phyloP scores from a whole-genome alignment of 768 basidiomycete species.

The Tricholoma flavovirens region DNA sequence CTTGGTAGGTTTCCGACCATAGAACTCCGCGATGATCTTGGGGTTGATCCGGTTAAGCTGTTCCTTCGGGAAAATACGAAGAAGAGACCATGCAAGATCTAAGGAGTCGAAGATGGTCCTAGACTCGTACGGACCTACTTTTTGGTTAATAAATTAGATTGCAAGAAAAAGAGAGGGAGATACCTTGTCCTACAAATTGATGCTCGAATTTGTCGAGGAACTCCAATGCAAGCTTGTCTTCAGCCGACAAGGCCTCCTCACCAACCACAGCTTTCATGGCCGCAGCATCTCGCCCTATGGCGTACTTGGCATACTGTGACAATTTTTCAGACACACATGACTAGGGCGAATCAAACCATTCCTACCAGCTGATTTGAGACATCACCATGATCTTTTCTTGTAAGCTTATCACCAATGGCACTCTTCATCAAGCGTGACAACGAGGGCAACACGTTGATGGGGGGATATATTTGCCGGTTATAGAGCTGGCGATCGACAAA shows the following conservation, averaged over 20 bases:
- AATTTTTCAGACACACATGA: slow-evolving; percentile 1
- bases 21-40: slow-evolving; percentile 92
- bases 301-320: slow-evolving; percentile 90
- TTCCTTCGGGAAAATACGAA: slow-evolving; percentile 98
- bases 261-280: slow-evolving; percentile 99
- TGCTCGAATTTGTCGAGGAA: slow-evolving; percentile 98
- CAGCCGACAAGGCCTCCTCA: slow-evolving; percentile 90
- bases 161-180: slow-evolving; percentile 16
- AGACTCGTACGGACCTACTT: slow-evolving; percentile 83
- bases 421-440: slow-evolving; percentile 99
- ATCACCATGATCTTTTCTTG: slow-evolving; percentile 97
- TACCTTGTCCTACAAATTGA: slow-evolving; percentile 95
- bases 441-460: slow-evolving; percentile 98
- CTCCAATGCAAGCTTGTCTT: slow-evolving; percentile 95
- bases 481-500: slow-evolving; percentile 96
- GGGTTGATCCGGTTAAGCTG: slow-evolving; percentile 97
- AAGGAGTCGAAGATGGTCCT: slow-evolving; percentile 96
- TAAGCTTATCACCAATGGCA: slow-evolving; percentile 96
- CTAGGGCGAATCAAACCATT: slow-evolving; percentile 7
- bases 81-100: slow-evolving; percentile 92
- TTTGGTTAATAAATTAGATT: slow-evolving; percentile 9
- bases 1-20: slow-evolving; percentile 75
- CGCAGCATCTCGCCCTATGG: slow-evolving; percentile 94
- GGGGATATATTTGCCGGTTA: slow-evolving; percentile 97
- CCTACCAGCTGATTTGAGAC: slow-evolving; percentile 96